Base-by-base conservation (phyloP, 768 basidiomycete genomes). In the Lentinula raphanica region DNA sequence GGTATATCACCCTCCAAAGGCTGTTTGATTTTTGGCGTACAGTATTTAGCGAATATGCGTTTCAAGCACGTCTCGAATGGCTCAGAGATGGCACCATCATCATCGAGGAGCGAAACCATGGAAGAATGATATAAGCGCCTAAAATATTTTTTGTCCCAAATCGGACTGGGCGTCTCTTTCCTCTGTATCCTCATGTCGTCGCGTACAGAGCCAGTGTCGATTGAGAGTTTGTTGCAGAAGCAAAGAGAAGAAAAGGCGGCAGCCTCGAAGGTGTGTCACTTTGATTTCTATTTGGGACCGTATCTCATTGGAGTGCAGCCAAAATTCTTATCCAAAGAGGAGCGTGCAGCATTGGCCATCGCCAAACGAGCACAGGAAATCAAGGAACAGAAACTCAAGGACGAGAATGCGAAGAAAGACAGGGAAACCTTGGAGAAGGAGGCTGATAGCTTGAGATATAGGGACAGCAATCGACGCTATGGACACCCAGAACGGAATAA, bases 281-380 rank as follows among this genome's bases (percentile, higher is more conserved):
- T 9, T 38, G 25, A 31, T 29, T 17, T 48, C 2, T 31, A 5
- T 13, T 19, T 49, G 46, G 57, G 45, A 31, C n/a, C n/a, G 15
- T 39, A 11, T 60, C 49, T 60, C 21, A 38, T 49, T 42, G 25
- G 15, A 39, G 32, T 40, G 25, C 72, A 98, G 94, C 96, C 96
- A 35, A 96, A 86, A 72, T 98, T 98, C 76, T 78, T 98, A 13
- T 84, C 91, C 2, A 98, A 92, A 72, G 92, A 94, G 63, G 91
- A 97, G 66, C 85, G 96, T 49, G 92, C 92, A 17, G 84, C 85
- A 66, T 73, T 97, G 35, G 96, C 96, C 3, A 90, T 98, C 60
- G 86, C 87, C 15, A 90, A 92, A 65, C 87, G 96, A 13, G 82
- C 86, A 19, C 82, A 88, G 59, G 95, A 98, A 68, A 88, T 98